Percentiles rank a stretch among this genome's conserved stretches.
Evolutionary conservation across 2,329 filamentous ascomycete genomes (phyloP).

Genomic region (Aphanoascus verrucosus): DNA sequence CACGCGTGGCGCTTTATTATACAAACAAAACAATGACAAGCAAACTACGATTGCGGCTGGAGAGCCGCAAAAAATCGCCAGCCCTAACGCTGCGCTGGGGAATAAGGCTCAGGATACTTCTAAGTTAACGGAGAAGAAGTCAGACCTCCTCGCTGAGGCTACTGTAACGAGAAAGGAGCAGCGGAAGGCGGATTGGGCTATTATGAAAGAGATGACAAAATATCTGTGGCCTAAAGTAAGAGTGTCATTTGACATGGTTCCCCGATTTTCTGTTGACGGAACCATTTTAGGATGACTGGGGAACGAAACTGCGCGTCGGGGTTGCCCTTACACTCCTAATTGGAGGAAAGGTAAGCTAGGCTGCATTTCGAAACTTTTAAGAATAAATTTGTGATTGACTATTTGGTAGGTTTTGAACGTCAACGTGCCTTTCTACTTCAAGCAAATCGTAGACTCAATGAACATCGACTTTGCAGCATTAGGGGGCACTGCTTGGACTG

Average conservation of each 20-base stretch:
- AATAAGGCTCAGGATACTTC: conserved; percentile 19
- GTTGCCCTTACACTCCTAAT: conserved; percentile 74
- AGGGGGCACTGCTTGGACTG: conserved; percentile 79
- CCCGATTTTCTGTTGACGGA: conserved; percentile 12
- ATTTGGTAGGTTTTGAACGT: conserved; percentile 64
- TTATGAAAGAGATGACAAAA: conserved; percentile 93
- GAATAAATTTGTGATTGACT: conserved; percentile 13
- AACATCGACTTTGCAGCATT: conserved; percentile 82
- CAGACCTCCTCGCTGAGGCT: conserved; percentile 54
- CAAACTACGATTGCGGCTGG: not conserved
- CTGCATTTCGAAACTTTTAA: not conserved
- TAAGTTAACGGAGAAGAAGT: conserved; percentile 30
- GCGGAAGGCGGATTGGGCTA: conserved; percentile 93
- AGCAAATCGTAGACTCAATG: conserved; percentile 94
- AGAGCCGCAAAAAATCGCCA: not conserved
- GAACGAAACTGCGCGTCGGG: conserved; percentile 73
- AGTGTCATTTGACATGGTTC: not conserved
- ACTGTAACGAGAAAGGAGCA: conserved; percentile 69
- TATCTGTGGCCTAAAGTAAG: conserved; percentile 84
- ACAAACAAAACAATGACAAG: conserved; percentile 18
- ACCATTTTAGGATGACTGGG: conserved; percentile 51
- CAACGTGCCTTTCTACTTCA: conserved; percentile 98
- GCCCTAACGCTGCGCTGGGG: not conserved
- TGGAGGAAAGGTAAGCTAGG: conserved; percentile 62
- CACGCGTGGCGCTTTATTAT: conserved; percentile 18